phyloP scores from a whole-genome alignment of 2,329 filamentous ascomycete genomes.

The Fusarium beomiforme region DNA sequence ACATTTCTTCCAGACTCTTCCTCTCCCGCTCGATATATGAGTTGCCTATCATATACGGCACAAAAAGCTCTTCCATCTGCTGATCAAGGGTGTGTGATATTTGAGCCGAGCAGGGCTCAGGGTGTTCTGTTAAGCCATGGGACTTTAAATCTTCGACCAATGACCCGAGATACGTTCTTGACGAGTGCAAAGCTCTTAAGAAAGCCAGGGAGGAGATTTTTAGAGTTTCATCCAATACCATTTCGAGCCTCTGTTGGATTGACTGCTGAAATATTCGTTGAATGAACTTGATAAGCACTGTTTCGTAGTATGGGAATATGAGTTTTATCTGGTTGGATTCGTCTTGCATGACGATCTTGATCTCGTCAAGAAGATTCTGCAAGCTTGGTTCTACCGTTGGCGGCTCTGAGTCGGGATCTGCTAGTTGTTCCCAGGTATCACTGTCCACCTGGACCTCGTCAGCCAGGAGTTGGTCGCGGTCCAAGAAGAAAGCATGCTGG shows the following conservation, averaged over 20 bases:
- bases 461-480: constrained; percentile 88
- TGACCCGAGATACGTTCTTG: constrained; percentile 85
- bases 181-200: constrained; percentile 88
- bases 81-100: constrained; percentile 80
- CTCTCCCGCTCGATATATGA: constrained; percentile 77
- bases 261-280: constrained; percentile 98
- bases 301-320: constrained; percentile 95
- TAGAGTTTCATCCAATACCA: constrained; percentile 94
- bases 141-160: constrained; percentile 93
- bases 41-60: constrained; percentile 74
- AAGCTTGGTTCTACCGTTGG: constrained; percentile 91
- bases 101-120: constrained; percentile 87
- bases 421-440: constrained; percentile 88
- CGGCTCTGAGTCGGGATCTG: constrained; percentile 92
- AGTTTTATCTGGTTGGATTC: constrained; percentile 97
- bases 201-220: constrained; percentile 93
- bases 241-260: constrained; percentile 93
- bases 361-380: constrained; percentile 92
- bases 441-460: constrained; percentile 83
- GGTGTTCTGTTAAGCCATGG: constrained; percentile 94
- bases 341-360: constrained; percentile 94
- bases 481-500: constrained; percentile 99
- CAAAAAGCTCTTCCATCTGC: constrained; percentile 80
- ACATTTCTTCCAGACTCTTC: constrained; percentile 79
- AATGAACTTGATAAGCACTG: constrained; percentile 90